Evolutionary conservation across 2,329 filamentous ascomycete genomes (phyloP).

Genomic region (Penicillium sp.): DNA sequence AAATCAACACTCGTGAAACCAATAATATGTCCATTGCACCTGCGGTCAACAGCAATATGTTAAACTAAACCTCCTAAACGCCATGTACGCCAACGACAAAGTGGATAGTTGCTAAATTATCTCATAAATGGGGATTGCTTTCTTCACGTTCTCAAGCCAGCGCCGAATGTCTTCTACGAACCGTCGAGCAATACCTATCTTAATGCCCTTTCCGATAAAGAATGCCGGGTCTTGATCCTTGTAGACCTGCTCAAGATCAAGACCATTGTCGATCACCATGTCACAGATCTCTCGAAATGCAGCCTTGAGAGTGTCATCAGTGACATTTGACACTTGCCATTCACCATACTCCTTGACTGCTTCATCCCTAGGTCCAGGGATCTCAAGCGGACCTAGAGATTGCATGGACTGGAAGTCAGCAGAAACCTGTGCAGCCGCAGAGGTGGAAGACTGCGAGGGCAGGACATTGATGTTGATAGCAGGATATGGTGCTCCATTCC

Average conservation of each 20-base stretch:
- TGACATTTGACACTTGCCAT: conserved; percentile 1
- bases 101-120: conserved; percentile 3
- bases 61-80: background rate
- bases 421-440: background rate
- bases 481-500: background rate
- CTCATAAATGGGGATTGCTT: conserved; percentile 5
- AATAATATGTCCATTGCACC: too few species aligned
- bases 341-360: conserved; percentile 1
- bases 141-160: conserved; percentile 2
- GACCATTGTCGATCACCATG: conserved; percentile 1
- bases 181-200: conserved; percentile 6
- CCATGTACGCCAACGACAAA: background rate
- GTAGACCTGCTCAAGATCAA: conserved; percentile 5
- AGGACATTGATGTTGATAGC: background rate
- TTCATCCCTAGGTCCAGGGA: background rate
- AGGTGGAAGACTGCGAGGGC: background rate
- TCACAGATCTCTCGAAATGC: background rate
- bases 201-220: conserved; percentile 4
- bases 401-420: background rate
- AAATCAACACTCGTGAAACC: too few species aligned
- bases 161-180: conserved; percentile 3
- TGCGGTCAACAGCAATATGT: too few species aligned
- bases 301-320: conserved; percentile 1
- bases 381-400: background rate
- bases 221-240: conserved; percentile 3